These are phyloP conservation scores for Glycine latifolia DNA, from an alignment of 306 rosid species.

Conservation along the genomic window DNA sequence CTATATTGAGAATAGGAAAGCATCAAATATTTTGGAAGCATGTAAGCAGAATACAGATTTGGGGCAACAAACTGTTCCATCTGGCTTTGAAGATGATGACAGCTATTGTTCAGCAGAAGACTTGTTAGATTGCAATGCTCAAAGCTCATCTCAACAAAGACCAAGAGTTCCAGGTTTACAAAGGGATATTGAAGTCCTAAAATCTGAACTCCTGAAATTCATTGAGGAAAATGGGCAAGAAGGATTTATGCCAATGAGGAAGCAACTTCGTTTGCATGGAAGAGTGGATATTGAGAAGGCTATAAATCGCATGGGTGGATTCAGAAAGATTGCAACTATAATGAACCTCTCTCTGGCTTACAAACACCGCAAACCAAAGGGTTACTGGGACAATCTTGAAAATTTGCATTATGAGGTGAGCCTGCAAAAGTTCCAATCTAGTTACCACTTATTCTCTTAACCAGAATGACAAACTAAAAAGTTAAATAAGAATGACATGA, in stretches of 20 bases:
- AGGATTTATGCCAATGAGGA: slow-evolving; percentile 98
- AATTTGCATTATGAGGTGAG: slow-evolving; percentile 75
- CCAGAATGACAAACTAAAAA: slow-evolving; percentile 12
- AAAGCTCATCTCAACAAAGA: slow-evolving; percentile 57
- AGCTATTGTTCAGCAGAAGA: slow-evolving; percentile 44
- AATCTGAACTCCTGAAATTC: slow-evolving; percentile 75
- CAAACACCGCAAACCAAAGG: slow-evolving; percentile 90
- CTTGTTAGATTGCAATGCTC: slow-evolving; percentile 43
- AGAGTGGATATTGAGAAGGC: slow-evolving; percentile 93
- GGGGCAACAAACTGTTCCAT: slow-evolving; percentile 49
- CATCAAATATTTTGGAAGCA: slow-evolving; percentile 41
- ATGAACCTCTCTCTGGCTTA: slow-evolving; percentile 92
- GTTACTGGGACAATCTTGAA: slow-evolving; percentile 88
- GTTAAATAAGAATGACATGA: slow-evolving; percentile 14
- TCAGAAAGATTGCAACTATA: slow-evolving; percentile 75
- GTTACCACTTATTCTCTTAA: slow-evolving; percentile 1
- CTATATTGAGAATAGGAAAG: slow-evolving; percentile 64
- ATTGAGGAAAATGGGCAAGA: slow-evolving; percentile 84
- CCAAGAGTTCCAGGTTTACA: slow-evolving; percentile 86
- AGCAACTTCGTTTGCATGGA: slow-evolving; percentile 82
- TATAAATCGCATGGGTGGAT: slow-evolving; percentile 88
- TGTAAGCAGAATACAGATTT: slow-evolving; percentile 46
- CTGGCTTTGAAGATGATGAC: slow-evolving; percentile 44
- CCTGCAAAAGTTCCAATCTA: slow-evolving; percentile 23
- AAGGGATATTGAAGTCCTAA: slow-evolving; percentile 79